Base-by-base conservation (phyloP, 345 rosid genomes). In the Eucalyptus fibrosa region DNA sequence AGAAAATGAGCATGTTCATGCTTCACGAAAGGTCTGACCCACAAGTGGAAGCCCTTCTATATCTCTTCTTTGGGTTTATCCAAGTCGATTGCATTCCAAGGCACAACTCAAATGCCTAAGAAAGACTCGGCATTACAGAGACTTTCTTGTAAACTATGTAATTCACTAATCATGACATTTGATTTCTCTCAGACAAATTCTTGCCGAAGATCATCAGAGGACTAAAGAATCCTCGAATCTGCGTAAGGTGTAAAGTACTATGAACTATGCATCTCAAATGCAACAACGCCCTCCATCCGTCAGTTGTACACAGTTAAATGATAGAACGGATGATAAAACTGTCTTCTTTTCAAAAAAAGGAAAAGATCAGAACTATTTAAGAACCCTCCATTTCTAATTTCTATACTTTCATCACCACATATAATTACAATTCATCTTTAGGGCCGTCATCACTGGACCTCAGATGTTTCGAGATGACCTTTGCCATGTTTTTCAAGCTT, bases 401-500 rank as follows among this genome's bases (percentile, higher is more conserved):
- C 83, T 77, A 40, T 37, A 21, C 30, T 40, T 40, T 21, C 83
- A 50, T 19, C 42, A 55, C 88, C 47, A 14, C 56, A 59, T 59
- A 81, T 83, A 56, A 86, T 94, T 95, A 96, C 89, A 96, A 90
- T 87, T 96, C 98, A 91, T 95, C 97, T 93, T 93, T 96, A 86
- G 85, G 17, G 44, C n/a, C 89, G 53, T 92, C 90, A 87, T 91
- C 91, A 91, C 94, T 92, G 86, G 89, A 91, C 87, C 87, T 94
- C 92, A 94, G 80, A 45, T 93, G 95, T 59, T 93, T 92, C 86
- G 90, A 92, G 91, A 96, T 92, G 90, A 91, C 85, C 45, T 91
- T 90, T 21, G 94, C 97, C 92, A 94, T 87, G 88, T 95, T 95
- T 91, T 96, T 95, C 67, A 93, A 87, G 91, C 92, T 93, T 30